Evolutionary conservation across 345 rosid genomes (phyloP).

Genomic region (Ceriops zippeliana): DNA sequence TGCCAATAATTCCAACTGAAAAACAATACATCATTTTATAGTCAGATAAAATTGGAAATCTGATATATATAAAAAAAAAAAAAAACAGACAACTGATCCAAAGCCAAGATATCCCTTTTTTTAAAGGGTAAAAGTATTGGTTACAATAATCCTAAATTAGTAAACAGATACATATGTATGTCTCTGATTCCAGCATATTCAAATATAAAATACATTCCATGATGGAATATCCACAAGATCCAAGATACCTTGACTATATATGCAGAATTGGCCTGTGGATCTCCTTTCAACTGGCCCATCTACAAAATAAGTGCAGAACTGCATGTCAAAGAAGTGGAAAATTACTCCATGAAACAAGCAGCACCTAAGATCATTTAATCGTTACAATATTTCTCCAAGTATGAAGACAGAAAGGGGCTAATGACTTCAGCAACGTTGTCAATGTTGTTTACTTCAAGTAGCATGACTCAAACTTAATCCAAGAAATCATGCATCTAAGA

Average conservation of each 20-base stretch:
- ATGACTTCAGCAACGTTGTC: background rate
- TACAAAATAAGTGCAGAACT: constrained; percentile 87
- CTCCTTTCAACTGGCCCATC: constrained; percentile 67
- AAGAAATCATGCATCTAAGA: background rate
- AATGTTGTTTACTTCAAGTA: background rate
- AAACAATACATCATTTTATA: constrained; percentile 13
- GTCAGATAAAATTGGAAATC: background rate
- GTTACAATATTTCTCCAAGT: background rate
- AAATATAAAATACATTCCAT: background rate
- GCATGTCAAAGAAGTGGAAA: constrained; percentile 72
- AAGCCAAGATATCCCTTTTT: background rate
- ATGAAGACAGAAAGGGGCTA: background rate
- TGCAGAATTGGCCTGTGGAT: constrained; percentile 59
- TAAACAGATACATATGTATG: background rate
- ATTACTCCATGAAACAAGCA: constrained; percentile 51
- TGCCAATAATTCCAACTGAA: constrained; percentile 86
- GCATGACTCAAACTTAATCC: background rate
- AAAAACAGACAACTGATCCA: background rate
- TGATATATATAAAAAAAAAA: background rate
- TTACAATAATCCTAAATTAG: background rate
- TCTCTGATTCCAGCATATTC: no score
- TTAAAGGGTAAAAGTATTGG: background rate
- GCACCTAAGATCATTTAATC: background rate
- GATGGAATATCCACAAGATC: constrained; percentile 3
- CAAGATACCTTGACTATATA: constrained; percentile 60